Conservation (phyloP, 306 rosid species). For the Cicer chorassanicum region DNA sequence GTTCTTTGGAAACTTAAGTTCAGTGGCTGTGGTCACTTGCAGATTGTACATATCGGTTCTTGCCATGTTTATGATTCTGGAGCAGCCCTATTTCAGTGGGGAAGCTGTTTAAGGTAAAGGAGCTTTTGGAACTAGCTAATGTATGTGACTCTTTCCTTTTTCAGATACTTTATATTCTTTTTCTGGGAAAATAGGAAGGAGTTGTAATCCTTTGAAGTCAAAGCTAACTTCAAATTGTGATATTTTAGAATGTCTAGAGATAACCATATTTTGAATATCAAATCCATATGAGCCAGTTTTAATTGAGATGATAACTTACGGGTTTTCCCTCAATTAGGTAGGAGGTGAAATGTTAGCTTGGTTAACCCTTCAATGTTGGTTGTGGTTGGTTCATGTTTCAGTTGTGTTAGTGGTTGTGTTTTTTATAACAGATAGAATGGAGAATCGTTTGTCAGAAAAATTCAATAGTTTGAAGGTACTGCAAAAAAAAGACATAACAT, state of each 20-base stretch:
- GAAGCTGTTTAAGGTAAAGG: conserved; percentile 34
- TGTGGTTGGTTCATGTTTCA: background rate
- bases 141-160: conserved; percentile 16
- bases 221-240: conserved; percentile 12
- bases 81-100: background rate
- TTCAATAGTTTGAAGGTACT: too few relatives aligned
- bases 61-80: conserved; percentile 16
- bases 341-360: background rate
- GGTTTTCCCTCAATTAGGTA: background rate
- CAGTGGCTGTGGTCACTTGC: conserved; percentile 36
- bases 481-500: too few relatives aligned
- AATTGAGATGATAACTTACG: background rate
- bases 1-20: conserved; percentile 20
- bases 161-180: background rate
- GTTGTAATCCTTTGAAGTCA: background rate
- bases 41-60: conserved; percentile 34
- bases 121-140: conserved; percentile 13
- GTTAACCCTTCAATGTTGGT: background rate
- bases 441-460: too few relatives aligned
- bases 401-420: too few relatives aligned
- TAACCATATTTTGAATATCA: background rate
- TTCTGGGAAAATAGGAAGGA: background rate
- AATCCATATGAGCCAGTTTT: conserved; percentile 10
- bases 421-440: too few relatives aligned
- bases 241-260: background rate